A percentile compares a stretch with the other conserved stretches of the same genome.
phyloP scores from a whole-genome alignment of 441 rosid genomes.

The Arabidopsis lyrata region DNA sequence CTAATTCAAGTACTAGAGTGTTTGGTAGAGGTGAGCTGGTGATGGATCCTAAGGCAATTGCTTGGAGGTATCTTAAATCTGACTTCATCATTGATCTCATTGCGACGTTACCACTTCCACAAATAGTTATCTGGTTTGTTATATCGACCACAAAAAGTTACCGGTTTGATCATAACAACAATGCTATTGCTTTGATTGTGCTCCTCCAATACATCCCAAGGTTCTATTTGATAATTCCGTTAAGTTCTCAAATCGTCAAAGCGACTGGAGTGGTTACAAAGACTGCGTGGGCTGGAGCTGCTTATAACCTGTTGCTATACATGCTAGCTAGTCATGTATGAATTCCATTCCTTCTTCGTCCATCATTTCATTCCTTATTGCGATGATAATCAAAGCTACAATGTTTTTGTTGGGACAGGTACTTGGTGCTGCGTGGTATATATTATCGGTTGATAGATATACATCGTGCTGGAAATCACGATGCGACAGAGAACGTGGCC shows the following conservation, averaged over 20 bases:
- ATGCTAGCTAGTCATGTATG: conserved; percentile 97
- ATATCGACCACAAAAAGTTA: conserved; percentile 71
- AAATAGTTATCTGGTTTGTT: conserved; percentile 86
- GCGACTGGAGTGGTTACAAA: conserved; percentile 90
- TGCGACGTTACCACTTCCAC: conserved; percentile 98
- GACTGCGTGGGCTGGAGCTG: conserved; percentile 99
- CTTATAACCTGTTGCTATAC: conserved; percentile 84
- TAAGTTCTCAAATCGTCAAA: conserved; percentile 87
- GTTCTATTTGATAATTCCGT: conserved; percentile 84
- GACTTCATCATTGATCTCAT: conserved; percentile 88
- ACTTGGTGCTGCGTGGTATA: conserved; percentile 88
- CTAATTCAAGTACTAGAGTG: conserved; percentile 72
- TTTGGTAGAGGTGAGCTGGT: conserved; percentile 98
- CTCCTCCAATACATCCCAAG: conserved; percentile 85
- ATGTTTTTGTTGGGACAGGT: conserved; percentile 55
- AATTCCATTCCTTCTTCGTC: neutral
- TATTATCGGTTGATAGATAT: conserved; percentile 77
- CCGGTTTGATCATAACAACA: conserved; percentile 71
- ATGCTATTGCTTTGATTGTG: conserved; percentile 84
- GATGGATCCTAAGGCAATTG: conserved; percentile 84
- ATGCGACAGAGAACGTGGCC: conserved; percentile 58
- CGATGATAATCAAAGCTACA: neutral
- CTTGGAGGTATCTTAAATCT: conserved; percentile 73
- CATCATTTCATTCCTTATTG: neutral
- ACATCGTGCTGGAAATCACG: conserved; percentile 75